phyloP scores from a whole-genome alignment of 805 yeast genomes.

The Starmerella davenportii region DNA sequence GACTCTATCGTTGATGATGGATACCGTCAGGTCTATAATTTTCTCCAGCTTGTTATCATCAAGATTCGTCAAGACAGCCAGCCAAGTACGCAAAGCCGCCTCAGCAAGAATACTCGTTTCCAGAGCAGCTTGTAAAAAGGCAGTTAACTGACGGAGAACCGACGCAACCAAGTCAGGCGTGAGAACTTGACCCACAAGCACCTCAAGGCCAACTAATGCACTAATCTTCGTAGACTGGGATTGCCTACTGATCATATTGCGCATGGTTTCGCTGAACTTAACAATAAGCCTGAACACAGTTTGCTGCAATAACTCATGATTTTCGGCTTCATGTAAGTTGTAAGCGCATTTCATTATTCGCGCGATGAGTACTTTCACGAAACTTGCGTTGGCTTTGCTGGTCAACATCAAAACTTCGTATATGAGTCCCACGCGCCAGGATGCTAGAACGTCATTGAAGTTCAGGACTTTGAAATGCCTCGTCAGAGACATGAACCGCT shows the following conservation, averaged over 20 bases:
- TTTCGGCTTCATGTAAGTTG: not conserved
- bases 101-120: constrained; percentile 43
- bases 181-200: constrained; percentile 28
- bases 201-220: constrained; percentile 47
- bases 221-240: constrained; percentile 48
- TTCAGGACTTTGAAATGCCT: constrained; percentile 5
- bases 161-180: constrained; percentile 7
- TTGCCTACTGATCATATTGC: constrained; percentile 51
- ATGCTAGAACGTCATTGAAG: constrained; percentile 5
- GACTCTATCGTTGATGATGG: constrained; percentile 42
- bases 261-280: constrained; percentile 58
- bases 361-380: constrained; percentile 5
- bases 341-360: constrained; percentile 7
- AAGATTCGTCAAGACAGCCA: constrained; percentile 38
- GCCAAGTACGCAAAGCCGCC: constrained; percentile 53
- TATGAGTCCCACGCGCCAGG: constrained; percentile 12
- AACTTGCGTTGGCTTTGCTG: constrained; percentile 5
- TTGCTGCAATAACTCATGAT: constrained; percentile 8
- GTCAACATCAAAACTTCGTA: constrained; percentile 11
- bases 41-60: constrained; percentile 29
- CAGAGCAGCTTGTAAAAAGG: constrained; percentile 66
- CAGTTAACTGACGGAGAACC: constrained; percentile 41
- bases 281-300: constrained; percentile 27
- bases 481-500: constrained; percentile 5
- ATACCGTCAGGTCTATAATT: constrained; percentile 54